Base-by-base conservation (phyloP, 2,329 filamentous ascomycete species). In the Sclerotinia borealis region DNA sequence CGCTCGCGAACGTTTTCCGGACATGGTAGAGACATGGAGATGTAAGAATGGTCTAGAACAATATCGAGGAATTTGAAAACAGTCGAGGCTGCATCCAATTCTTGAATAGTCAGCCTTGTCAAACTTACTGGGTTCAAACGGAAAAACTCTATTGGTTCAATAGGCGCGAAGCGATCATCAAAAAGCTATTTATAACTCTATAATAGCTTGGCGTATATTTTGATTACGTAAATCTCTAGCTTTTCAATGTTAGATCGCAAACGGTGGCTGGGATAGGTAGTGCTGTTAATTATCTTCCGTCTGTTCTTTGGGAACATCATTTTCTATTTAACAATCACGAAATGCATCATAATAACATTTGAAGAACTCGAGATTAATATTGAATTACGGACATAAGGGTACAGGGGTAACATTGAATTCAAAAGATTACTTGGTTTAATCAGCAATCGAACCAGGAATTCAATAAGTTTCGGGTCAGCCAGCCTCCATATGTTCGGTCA, bases 1-100 rank as follows among this genome's bases (percentile, higher is more conserved):
- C 70, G 85, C 85, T 72, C 88, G 88, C 71, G 88, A 88, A 77
- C 92, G 87, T 85, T 95, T 98, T 77, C 78, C 83, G 69, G 89
- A 85, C 90, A 93, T 93, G 22, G 49, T 68, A 65, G 60, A 66
- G 64, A 68, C 68, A 71, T 70, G 37, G 54, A 48, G 65, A 48
- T 58, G 15, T 6, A 4, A n/a, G 19, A 22, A 25, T 50, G 48
- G 29, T 43, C 9, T 45, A 49, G 52, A 64, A 45, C 27, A 25
- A 13, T 19, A 25, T 37, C 13, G 43, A 58, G 54, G 41, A 47
- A 22, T 59, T 37, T 48, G 45, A 25, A 47, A 65, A 39, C n/a
- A 47, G 41, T 49, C 9, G 37, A 52, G 52, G 52, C 52, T 56
- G 52, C 52, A 60, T 31, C 37, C 9, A 52, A 54, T 54, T 34